Base-by-base conservation (phyloP, 2,329 filamentous ascomycete genomes). In the Cadophora sp. region DNA sequence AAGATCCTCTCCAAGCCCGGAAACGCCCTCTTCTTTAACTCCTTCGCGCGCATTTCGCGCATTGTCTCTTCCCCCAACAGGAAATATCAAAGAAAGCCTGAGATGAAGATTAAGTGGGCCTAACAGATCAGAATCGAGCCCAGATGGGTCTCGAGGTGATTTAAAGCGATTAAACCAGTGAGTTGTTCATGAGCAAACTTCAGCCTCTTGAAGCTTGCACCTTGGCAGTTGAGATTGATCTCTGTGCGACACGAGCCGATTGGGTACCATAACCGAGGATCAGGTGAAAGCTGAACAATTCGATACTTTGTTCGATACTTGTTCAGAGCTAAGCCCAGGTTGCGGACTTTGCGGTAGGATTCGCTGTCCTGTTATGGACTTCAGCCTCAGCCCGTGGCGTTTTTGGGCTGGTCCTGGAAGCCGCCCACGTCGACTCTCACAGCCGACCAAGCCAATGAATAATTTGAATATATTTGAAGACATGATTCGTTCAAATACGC, bases 381-480 rank as follows among this genome's bases (percentile, higher is more conserved):
- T 53, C 50, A 33, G 50, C 50, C 53, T 56, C 33, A 39, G 53
- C n/a, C n/a, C 30, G 53, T 56, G 53, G 53, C 53, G 33, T 39
- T 56, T 56, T 13, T 53, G 50, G 33, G 53, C 11, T 14, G 18
- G 53, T 56, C 51, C 53, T n/a, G n/a, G 18, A 9, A 6, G 43
- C 33, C 13, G 33, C 9, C 53, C 7, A n/a, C 13, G 18, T 39
- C 13, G n/a, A 36, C 30, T 24, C 16, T n/a, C n/a, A 9, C 27
- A 39, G 51, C 53, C 33, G 20, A 33, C 33, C 8, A 39, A 39
- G 53, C 18, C 30, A 56, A 39, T 22, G 27, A 30, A 30, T 6
- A 30, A 30, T 30, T 30, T 30, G 18, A 22, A 8, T 6, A 16
- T 39, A 22, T 56, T 3, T 56, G 13, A 7, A 51, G 14, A 33